Evolutionary conservation across 164 flowering plant species (phyloP), one percentile per base, ranked within the genome.

Genomic region (Nymphaea colorata): DNA sequence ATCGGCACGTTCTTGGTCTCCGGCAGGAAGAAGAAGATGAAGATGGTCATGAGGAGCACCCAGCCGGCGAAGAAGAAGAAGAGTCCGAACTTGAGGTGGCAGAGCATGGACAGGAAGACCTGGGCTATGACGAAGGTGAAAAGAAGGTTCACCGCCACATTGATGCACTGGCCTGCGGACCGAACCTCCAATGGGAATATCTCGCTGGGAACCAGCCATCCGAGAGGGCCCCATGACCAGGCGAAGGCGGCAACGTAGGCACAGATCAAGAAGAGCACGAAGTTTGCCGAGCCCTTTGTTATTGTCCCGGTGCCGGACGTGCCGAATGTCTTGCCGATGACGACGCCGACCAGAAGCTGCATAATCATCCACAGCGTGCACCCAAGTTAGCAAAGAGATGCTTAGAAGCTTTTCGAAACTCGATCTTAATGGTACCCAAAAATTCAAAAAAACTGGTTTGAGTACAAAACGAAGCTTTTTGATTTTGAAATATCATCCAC

Each of bases 141-240:
- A 43, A 74, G 51, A 53, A 74, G 51, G 68, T 74, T 74, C 42
- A 74, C 76, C 17, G 67, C 60, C 17, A 74, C 76, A 16, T 63
- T 74, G 73, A 74, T 74, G 8, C 70, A 41, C 67, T 74, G 77
- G 12, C 77, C 77, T 3, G 73, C 77, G 0, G 77, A 70, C n/a
- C 77, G 64, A 7, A 70, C 67, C 71, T 74, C 77, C 12, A 74
- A 18, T 7, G 76, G 67, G 70, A 74, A 74, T 69, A 70, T 66
- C 70, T 74, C 76, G 44, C 72, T 69, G 4, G 76, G 77, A 5
- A 74, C 73, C 55, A 74, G 47, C 77, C 77, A 74, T 14, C 71
- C 73, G 42, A 74, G 67, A 3, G 77, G 77, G 3, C 77, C 77
- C 77, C 77, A 74, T 8, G 77, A 74, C 71, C 71, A 70, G 10